Evolutionary conservation across 805 yeast species (phyloP).

Genomic region (Yamadazyma nakazawae): DNA sequence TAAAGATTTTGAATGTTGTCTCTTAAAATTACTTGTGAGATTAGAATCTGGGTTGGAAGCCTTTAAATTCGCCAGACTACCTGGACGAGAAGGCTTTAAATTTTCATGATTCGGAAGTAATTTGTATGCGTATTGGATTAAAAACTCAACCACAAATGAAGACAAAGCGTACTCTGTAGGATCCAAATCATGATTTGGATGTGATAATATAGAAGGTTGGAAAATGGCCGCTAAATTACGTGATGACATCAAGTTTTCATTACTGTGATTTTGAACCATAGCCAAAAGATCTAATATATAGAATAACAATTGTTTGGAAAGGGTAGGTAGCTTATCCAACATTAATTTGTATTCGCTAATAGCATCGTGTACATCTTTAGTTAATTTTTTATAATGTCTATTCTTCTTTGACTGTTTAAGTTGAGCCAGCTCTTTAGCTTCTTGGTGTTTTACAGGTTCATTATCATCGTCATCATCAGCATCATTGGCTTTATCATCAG

Average conservation of each 20-base stretch:
- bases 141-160: conserved; percentile 80
- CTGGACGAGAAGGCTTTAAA: conserved; percentile 1
- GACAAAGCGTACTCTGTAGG: conserved; percentile 90
- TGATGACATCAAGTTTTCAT: conserved; percentile 84
- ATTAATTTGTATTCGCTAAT: conserved; percentile 67
- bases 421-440: conserved; percentile 1
- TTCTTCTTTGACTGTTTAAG: conserved; percentile 26
- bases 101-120: conserved; percentile 53
- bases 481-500: conserved; percentile 4
- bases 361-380: conserved; percentile 64
- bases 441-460: conserved; percentile 1
- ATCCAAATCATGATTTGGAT: conserved; percentile 87
- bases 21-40: conserved; percentile 10
- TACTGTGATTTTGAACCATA: conserved; percentile 75
- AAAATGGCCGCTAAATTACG: conserved; percentile 92
- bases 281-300: conserved; percentile 85
- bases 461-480: conserved; percentile 9
- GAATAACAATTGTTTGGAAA: conserved; percentile 76
- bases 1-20: conserved; percentile 36
- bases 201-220: conserved; percentile 94
- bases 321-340: conserved; percentile 68
- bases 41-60: background rate
- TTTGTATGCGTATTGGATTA: conserved; percentile 81
- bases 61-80: background rate
- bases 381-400: conserved; percentile 53